Percentiles rank a stretch among this genome's conserved stretches.
These are phyloP conservation scores for Alternaria incomplexa DNA, from an alignment of 2,329 filamentous ascomycete species.

Conservation along the genomic window DNA sequence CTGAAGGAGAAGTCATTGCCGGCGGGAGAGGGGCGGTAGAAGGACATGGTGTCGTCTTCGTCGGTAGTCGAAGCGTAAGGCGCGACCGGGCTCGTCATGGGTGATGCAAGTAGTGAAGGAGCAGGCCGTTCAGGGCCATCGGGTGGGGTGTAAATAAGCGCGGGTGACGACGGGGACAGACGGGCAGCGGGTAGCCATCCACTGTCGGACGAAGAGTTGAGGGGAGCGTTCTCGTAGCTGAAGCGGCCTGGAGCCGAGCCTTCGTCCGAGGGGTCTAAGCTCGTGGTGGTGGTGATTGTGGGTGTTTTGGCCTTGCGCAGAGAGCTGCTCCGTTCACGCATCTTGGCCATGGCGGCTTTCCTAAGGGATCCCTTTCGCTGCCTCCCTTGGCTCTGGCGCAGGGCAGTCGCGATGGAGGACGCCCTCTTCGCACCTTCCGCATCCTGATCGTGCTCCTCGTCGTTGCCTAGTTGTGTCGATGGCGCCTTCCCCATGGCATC, in stretches of 20 bases:
- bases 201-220: constrained; percentile 44
- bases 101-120: constrained; percentile 45
- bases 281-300: constrained; percentile 25
- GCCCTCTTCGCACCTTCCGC: constrained; percentile 34
- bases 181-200: constrained; percentile 29
- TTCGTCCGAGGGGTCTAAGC: constrained; percentile 21
- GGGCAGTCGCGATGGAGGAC: constrained; percentile 42
- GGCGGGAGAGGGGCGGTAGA: constrained; percentile 52
- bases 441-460: constrained; percentile 30
- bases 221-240: constrained; percentile 47
- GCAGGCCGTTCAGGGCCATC: constrained; percentile 30
- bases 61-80: constrained; percentile 78
- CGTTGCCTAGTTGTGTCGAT: constrained; percentile 29
- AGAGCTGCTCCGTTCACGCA: constrained; percentile 37
- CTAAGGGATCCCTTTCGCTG: constrained; percentile 83
- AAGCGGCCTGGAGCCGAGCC: constrained; percentile 37
- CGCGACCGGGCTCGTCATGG: constrained; percentile 60
- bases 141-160: constrained; percentile 1
- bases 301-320: constrained; percentile 30
- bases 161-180: constrained; percentile 21
- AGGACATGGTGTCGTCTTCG: constrained; percentile 78
- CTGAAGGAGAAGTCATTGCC: constrained; percentile 52
- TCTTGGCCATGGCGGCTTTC: constrained; percentile 80
- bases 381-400: constrained; percentile 60
- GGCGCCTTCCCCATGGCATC: constrained; percentile 29